Percentiles rank a stretch among this genome's conserved stretches.
phyloP scores from a whole-genome alignment of 2,329 filamentous ascomycete genomes.

The Septoria linicola region DNA sequence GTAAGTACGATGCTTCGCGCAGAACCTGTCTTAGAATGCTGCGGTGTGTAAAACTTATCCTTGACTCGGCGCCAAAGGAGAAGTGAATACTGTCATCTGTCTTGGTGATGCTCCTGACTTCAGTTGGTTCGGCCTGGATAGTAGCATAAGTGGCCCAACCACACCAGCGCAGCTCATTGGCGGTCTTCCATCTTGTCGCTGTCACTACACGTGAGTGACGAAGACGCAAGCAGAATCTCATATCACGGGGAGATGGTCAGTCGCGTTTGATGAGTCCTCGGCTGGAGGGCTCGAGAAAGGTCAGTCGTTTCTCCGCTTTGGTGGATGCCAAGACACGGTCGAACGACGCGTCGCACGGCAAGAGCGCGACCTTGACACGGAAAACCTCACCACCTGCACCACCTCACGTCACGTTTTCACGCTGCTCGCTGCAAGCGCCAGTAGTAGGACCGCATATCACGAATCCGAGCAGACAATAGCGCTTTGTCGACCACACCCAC shows the following conservation, averaged over 20 bases:
- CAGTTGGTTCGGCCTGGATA: neutral
- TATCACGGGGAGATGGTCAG: neutral
- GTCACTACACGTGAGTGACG: neutral
- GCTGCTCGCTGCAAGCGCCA: neutral
- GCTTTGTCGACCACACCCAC: neutral
- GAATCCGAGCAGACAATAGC: neutral
- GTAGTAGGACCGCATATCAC: neutral
- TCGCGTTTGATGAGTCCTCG: no score
- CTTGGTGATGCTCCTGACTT: neutral
- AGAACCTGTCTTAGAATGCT: conserved; percentile 58
- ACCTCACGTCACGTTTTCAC: neutral
- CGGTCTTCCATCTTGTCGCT: no score
- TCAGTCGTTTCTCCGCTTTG: no score
- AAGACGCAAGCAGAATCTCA: neutral
- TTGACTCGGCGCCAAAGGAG: conserved; percentile 11
- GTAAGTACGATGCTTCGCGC: conserved; percentile 60
- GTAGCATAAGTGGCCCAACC: no score
- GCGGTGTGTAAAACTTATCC: conserved; percentile 30
- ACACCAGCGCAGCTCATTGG: no score
- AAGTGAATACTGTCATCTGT: conserved; percentile 4
- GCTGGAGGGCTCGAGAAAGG: no score
- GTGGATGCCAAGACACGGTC: no score
- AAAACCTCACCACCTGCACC: neutral
- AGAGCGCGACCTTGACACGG: neutral
- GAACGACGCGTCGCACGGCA: no score